Conservation (phyloP, 495 filamentous ascomycete genomes). For the Recurvomyces mirabilis region DNA sequence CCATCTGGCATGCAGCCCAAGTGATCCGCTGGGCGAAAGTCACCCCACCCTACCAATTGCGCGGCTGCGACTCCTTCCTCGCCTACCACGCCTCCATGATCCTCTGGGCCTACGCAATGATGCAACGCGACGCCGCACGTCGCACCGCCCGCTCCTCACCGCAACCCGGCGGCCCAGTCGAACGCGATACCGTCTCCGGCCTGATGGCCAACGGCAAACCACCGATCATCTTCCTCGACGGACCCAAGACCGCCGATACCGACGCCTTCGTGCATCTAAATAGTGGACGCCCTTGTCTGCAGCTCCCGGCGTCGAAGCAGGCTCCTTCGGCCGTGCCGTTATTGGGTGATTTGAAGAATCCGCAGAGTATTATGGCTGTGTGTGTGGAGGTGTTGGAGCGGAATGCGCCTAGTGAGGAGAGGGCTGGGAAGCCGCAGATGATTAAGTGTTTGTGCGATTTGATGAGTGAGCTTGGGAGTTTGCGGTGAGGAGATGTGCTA, state of each 20-base stretch:
- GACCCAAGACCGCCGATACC: neutral
- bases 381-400: conserved; percentile 1
- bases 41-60: conserved; percentile 36
- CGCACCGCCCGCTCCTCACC: conserved; percentile 3
- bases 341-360: conserved; percentile 1
- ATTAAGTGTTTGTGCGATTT: neutral
- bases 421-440: conserved; percentile 3
- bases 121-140: conserved; percentile 1
- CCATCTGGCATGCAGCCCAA: conserved; percentile 52
- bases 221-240: neutral
- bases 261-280: neutral
- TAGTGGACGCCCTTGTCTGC: conserved; percentile 1
- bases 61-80: conserved; percentile 46
- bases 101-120: conserved; percentile 47
- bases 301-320: neutral
- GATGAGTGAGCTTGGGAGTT: conserved; percentile 3
- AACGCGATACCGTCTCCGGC: neutral
- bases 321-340: neutral
- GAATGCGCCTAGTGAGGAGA: conserved; percentile 2
- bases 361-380: neutral
- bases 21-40: conserved; percentile 40
- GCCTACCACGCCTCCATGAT: conserved; percentile 47
- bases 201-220: no score
- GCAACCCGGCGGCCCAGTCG: neutral
- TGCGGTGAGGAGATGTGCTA: conserved; percentile 1